Conservation (phyloP, 495 filamentous ascomycete genomes). For the Penicillium ochrochloron region DNA sequence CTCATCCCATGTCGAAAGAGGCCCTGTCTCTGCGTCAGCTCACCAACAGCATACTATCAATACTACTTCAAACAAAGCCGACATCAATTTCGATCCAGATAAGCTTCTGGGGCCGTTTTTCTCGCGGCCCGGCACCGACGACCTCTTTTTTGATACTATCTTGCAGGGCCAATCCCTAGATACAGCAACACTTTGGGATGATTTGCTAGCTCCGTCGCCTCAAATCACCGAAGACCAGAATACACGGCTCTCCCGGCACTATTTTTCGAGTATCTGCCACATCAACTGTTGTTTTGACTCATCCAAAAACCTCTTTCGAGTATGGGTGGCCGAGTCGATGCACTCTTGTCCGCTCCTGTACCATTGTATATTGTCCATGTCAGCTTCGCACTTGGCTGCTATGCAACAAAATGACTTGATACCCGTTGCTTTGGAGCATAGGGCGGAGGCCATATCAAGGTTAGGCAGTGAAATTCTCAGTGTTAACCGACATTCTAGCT, state of each 20-base stretch:
- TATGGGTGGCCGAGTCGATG: constrained; percentile 2
- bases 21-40: not conserved
- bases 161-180: not conserved
- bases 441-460: not conserved
- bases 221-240: not conserved
- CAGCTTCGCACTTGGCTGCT: not conserved
- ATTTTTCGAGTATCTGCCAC: not conserved
- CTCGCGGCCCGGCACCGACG: not conserved
- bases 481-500: not conserved
- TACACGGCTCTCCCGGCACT: not conserved
- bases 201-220: not conserved
- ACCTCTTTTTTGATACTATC: not conserved
- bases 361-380: constrained; percentile 1
- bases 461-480: not conserved
- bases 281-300: constrained; percentile 1
- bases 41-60: not conserved
- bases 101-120: not conserved
- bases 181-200: not conserved
- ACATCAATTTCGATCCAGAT: not conserved
- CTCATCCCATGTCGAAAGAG: not conserved
- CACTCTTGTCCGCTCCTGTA: not conserved
- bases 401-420: not conserved
- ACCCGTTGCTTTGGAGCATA: not conserved
- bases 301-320: constrained; percentile 1
- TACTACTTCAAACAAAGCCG: not conserved